These are phyloP conservation scores for Neohortaea acidophila DNA, from an alignment of 495 filamentous ascomycete species.

Conservation along the genomic window DNA sequence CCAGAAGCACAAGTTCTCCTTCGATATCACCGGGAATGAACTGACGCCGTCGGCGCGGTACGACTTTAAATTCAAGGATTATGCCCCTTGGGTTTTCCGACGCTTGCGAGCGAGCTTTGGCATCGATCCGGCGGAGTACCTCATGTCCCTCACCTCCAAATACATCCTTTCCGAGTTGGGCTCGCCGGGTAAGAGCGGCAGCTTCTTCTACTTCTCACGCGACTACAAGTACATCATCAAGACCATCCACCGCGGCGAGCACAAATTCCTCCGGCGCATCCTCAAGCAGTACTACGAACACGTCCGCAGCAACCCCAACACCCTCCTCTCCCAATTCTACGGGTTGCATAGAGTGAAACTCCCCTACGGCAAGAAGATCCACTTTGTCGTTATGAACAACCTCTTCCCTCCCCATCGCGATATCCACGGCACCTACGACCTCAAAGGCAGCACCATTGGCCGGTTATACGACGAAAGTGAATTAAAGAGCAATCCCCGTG, in stretches of 20 bases:
- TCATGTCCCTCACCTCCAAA: constrained; percentile 96
- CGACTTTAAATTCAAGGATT: constrained; percentile 99
- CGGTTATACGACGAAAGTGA: constrained; percentile 82
- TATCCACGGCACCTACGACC: constrained; percentile 90
- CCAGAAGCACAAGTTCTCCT: constrained; percentile 90
- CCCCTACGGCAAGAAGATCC: constrained; percentile 94
- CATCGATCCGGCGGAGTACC: constrained; percentile 90
- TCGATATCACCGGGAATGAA: constrained; percentile 97
- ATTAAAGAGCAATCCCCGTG: constrained; percentile 59
- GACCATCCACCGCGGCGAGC: constrained; percentile 93
- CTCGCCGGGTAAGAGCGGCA: constrained; percentile 94
- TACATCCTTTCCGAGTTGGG: constrained; percentile 96
- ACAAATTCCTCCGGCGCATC: constrained; percentile 85
- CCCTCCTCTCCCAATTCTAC: constrained; percentile 94
- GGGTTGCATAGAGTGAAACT: constrained; percentile 96
- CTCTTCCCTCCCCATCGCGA: constrained; percentile 94
- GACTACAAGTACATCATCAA: constrained; percentile 99
- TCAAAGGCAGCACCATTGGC: constrained; percentile 95
- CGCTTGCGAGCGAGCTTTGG: constrained; percentile 77
- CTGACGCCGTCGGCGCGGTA: constrained; percentile 96
- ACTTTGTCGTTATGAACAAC: constrained; percentile 99
- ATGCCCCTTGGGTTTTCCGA: constrained; percentile 97
- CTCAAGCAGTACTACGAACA: constrained; percentile 89
- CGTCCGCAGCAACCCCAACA: constrained; percentile 85
- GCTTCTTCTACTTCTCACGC: constrained; percentile 98